Evolutionary conservation across 2,329 filamentous ascomycete genomes (phyloP).

Genomic region (Cadophora gregata): DNA sequence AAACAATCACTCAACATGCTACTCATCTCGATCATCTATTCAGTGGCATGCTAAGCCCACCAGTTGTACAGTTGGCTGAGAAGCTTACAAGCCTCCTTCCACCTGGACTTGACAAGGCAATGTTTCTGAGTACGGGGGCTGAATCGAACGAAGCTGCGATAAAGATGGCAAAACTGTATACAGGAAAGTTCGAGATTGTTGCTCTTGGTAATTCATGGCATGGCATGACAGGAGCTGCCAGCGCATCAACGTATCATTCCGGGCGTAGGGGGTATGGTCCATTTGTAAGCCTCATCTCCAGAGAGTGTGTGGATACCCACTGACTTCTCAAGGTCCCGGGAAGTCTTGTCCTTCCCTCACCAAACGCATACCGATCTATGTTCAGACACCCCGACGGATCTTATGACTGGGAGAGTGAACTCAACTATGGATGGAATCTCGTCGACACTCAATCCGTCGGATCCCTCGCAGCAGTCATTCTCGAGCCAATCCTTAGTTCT

Average conservation of each 20-base stretch:
- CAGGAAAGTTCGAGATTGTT: slow-evolving; percentile 69
- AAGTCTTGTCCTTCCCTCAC: slow-evolving; percentile 61
- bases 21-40: slow-evolving; percentile 62
- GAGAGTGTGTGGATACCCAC: background rate
- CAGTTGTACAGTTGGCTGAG: slow-evolving; percentile 60
- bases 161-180: slow-evolving; percentile 67
- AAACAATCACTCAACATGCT: slow-evolving; percentile 56
- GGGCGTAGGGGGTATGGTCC: slow-evolving; percentile 55
- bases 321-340: slow-evolving; percentile 54
- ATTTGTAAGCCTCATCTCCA: slow-evolving; percentile 29
- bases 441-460: slow-evolving; percentile 65
- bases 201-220: slow-evolving; percentile 65
- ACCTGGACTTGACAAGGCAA: slow-evolving; percentile 56
- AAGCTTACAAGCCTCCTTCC: slow-evolving; percentile 57
- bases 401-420: slow-evolving; percentile 70
- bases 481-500: slow-evolving; percentile 46
- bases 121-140: slow-evolving; percentile 63
- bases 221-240: slow-evolving; percentile 61
- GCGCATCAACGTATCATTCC: slow-evolving; percentile 58
- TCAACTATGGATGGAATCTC: slow-evolving; percentile 66
- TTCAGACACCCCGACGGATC: slow-evolving; percentile 64
- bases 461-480: slow-evolving; percentile 49
- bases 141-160: slow-evolving; percentile 68
- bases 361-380: slow-evolving; percentile 65
- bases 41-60: slow-evolving; percentile 62